phyloP scores from a whole-genome alignment of 352 stramenopile species.

The Pythium rhizo-oryzae region DNA sequence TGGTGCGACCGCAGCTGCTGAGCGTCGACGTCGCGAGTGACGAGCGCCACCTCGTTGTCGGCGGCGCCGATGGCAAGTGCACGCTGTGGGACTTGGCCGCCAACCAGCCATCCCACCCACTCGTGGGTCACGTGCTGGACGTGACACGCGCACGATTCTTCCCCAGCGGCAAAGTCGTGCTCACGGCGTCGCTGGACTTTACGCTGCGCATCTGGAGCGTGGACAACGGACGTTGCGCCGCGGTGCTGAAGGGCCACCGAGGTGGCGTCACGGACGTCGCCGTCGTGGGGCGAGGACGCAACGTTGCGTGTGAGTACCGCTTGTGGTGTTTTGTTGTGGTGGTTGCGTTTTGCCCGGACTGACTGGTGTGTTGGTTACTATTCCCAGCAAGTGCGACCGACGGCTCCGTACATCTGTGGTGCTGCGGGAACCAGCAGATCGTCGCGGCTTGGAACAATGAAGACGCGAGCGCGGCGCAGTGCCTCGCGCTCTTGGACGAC shows the following conservation, averaged over 20 bases:
- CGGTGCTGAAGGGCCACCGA: slow-evolving; percentile 58
- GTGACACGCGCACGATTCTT: slow-evolving; percentile 68
- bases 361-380: background rate
- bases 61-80: slow-evolving; percentile 56
- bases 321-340: background rate
- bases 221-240: slow-evolving; percentile 46
- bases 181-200: slow-evolving; percentile 75
- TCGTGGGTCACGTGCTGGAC: slow-evolving; percentile 62
- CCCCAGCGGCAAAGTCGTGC: slow-evolving; percentile 66
- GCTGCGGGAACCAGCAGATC: slow-evolving; percentile 51
- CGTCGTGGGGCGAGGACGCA: slow-evolving; percentile 65
- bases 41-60: slow-evolving; percentile 52
- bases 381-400: slow-evolving; percentile 59
- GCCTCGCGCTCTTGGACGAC: slow-evolving; percentile 50
- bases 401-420: slow-evolving; percentile 70
- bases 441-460: slow-evolving; percentile 69
- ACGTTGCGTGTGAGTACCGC: slow-evolving; percentile 66
- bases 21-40: slow-evolving; percentile 52
- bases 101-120: slow-evolving; percentile 30
- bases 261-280: slow-evolving; percentile 60
- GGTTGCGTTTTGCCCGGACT: background rate
- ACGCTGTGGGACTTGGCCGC: slow-evolving; percentile 49
- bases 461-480: slow-evolving; percentile 54
- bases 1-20: slow-evolving; percentile 42
- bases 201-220: slow-evolving; percentile 73